Conservation (phyloP, 441 rosid genomes). For the Gossypium schwendimanii region DNA sequence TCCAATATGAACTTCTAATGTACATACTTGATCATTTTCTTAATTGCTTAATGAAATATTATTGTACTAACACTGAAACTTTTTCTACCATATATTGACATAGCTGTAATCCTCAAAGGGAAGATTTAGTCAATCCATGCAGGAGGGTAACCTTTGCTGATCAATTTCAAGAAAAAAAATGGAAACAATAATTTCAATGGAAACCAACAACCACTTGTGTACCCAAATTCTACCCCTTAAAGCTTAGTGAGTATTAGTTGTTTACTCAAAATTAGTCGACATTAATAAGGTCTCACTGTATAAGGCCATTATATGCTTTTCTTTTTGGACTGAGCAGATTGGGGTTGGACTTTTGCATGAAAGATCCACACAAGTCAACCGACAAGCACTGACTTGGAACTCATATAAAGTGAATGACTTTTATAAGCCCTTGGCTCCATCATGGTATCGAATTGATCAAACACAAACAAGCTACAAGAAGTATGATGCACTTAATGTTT, state of each 20-base stretch:
- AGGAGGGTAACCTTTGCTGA: not conserved
- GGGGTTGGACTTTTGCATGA: not conserved
- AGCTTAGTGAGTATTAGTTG: not conserved
- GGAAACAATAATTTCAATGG: not conserved
- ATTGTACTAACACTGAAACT: not conserved
- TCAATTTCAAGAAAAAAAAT: not conserved
- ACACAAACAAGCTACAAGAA: not conserved
- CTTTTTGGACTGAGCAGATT: not conserved
- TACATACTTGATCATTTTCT: not conserved
- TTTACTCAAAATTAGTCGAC: not conserved
- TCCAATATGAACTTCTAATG: not conserved
- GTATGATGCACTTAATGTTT: not conserved
- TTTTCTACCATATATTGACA: not conserved
- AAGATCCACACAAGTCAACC: not conserved
- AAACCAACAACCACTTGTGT: not conserved
- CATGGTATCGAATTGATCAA: not conserved
- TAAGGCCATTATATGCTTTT: not conserved
- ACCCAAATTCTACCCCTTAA: not conserved
- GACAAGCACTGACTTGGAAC: slow-evolving; percentile 7
- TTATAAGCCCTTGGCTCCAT: not conserved
- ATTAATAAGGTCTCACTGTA: not conserved
- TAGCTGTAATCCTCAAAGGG: not conserved
- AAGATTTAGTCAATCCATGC: not conserved
- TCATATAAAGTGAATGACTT: not conserved
- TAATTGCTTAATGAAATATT: not conserved